Base-by-base conservation (phyloP, 257 asterid species). In the Solanum commersonii region DNA sequence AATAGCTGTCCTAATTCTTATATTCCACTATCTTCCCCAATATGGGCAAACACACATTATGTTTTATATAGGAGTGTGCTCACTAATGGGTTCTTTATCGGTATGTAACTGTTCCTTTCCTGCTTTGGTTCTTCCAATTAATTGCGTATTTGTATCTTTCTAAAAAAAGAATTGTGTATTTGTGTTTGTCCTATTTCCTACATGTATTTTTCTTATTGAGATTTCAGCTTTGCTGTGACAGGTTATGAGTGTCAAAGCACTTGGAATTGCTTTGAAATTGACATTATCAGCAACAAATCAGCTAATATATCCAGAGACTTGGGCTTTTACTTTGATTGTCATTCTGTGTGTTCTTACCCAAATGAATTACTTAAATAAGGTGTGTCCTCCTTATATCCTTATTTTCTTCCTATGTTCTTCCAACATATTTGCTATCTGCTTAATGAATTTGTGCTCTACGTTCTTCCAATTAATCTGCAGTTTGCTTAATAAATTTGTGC, bases 201-300 rank as follows among this genome's bases (percentile, higher is more conserved):
- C 71, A 29, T 78, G 23, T 44, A 29, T 60, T 40, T 74, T 84
- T 37, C 65, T 78, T 29, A 52, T n/a, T 16, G 89, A 86, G 85
- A 49, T 78, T 56, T 78, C 88, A 65, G 52, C 87, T 74, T 83
- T 56, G 59, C 46, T 46, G 27, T 92, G 88, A 86, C 95, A 97
- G 99, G 98, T 97, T 22, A 97, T 96, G 99, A 97, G 99, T 87
- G 98, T 97, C 76, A 94, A 97, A 90, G 98, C 98, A 63, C 91
- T 97, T 40, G 98, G 98, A 88, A 95, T 96, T 91, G 99, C 98
- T 85, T 70, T 97, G 94, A 97, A 97, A 92, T 91, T 97, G 91
- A 97, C 99, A 38, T 88, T 97, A 35, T 93, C 97, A 37, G 99
- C 98, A 92, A 95, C 87, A 92, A 97, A 97, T 89, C 99, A 97